These are phyloP conservation scores for Podospora bellae-mahoneyi DNA, from an alignment of 495 filamentous ascomycete genomes.

Conservation along the genomic window DNA sequence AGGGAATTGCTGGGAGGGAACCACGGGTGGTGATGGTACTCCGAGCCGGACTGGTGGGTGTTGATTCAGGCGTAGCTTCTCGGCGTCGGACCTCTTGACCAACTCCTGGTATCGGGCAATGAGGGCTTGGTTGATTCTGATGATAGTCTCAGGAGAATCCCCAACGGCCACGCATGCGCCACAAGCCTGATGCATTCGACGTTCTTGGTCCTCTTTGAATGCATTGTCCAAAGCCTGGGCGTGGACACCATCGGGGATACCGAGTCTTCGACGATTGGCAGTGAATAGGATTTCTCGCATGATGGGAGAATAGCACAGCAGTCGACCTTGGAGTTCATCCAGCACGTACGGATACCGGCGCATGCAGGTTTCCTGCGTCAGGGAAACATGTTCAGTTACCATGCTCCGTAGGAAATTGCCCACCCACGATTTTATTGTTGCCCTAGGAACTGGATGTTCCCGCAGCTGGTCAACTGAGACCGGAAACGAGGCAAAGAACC, in stretches of 20 bases:
- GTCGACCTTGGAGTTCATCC: slow-evolving; percentile 50
- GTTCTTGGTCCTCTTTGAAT: slow-evolving; percentile 37
- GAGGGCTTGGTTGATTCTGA: neutral
- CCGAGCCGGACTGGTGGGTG: neutral
- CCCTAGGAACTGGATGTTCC: neutral
- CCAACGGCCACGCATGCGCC: neutral
- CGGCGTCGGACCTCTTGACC: neutral
- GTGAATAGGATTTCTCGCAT: slow-evolving; percentile 60
- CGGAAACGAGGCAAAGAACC: slow-evolving; percentile 57
- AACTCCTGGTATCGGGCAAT: neutral
- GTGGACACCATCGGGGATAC: slow-evolving; percentile 27
- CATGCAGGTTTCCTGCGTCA: neutral
- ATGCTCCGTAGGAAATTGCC: slow-evolving; percentile 39
- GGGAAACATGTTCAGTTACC: slow-evolving; percentile 20
- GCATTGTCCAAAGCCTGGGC: slow-evolving; percentile 35
- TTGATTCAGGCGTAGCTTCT: neutral
- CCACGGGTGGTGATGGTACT: neutral
- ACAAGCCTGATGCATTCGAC: neutral
- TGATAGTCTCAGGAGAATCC: neutral
- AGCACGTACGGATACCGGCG: slow-evolving; percentile 56
- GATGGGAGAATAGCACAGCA: slow-evolving; percentile 53
- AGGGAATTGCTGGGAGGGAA: neutral
- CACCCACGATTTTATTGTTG: slow-evolving; percentile 8
- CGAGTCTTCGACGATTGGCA: slow-evolving; percentile 46
- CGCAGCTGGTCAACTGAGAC: slow-evolving; percentile 32